Base-by-base conservation (phyloP, 2,329 filamentous ascomycete genomes). In the Ophiosphaerella narmari region DNA sequence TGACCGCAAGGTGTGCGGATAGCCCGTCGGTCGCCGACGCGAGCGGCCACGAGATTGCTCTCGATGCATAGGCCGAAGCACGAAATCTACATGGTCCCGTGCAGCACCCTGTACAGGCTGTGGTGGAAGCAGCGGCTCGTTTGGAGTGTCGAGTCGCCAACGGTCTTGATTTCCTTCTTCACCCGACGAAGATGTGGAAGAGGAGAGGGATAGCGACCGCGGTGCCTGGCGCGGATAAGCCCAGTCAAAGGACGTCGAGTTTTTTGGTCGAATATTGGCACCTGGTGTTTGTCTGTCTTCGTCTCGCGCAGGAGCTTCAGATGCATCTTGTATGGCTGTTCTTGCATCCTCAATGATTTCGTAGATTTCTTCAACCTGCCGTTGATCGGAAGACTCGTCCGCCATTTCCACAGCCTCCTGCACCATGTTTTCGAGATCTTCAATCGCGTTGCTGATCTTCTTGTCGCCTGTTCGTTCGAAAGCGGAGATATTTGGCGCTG, bases 381-480 rank as follows among this genome's bases (percentile, higher is more conserved):
- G 60, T 26, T 55, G 56, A 44, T 73, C 55, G 7, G 66, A 57
- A 2, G 68, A 67, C 34, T 70, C 59, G 35, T 74, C 65, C 5
- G 74, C 72, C 26, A 75, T 63, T 2, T 65, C 48, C 11, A 74
- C 60, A 1, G 76, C 76, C 47, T 78, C 71, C 49, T 75, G 65
- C 49, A 77, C 74, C 39, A 78, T 64, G n/a, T 72, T 65, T 50
- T 78, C 75, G 5, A 78, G 51, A 0, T 68, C 71, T 24, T 69
- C 69, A 5, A 78, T 72, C 8, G 75, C 69, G 23, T 64, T 61
- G 41, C 60, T 67, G 23, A 70, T 56, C 12, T 42, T 60, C 33
- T 55, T 49, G 12, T 57, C 49, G 14, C 58, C 58, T 3, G 42
- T 39, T 7, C 50, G 49, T 33, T 60, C 59, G 21, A 69, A 66